These are phyloP conservation scores for Picea glauca DNA, from an alignment of 75 land plant species.

Conservation along the genomic window DNA sequence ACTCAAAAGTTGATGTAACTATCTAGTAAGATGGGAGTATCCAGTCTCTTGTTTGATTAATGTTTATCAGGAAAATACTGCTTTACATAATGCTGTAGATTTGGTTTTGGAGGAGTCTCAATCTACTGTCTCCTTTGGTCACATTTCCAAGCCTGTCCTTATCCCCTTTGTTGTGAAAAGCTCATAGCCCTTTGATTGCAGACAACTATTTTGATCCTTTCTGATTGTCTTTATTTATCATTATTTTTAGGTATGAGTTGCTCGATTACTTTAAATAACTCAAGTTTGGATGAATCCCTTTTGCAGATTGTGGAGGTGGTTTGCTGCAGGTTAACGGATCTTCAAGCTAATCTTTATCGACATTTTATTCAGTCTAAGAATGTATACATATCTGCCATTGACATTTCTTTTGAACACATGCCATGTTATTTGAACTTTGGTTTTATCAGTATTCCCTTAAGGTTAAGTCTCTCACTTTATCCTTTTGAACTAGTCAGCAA, in stretches of 20 bases:
- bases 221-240: neutral
- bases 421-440: neutral
- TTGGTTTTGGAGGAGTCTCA: neutral
- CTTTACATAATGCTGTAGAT: neutral
- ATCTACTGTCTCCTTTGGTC: neutral
- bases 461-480: neutral
- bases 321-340: slow-evolving; percentile 90
- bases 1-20: neutral
- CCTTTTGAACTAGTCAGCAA: neutral
- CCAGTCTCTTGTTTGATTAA: neutral
- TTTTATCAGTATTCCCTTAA: neutral
- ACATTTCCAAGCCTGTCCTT: neutral
- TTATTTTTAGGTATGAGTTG: neutral
- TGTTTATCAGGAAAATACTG: neutral
- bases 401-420: neutral
- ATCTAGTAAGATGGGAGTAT: neutral
- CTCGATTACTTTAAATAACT: neutral
- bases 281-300: neutral
- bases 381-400: slow-evolving; percentile 37
- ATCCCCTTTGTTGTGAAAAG: neutral
- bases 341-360: slow-evolving; percentile 73
- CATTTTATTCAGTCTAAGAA: slow-evolving; percentile 96
- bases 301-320: slow-evolving; percentile 96
- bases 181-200: neutral
- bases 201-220: neutral